Evolutionary conservation across 176 grass and related monocot species (phyloP).

Genomic region (Saccharum officinarum): DNA sequence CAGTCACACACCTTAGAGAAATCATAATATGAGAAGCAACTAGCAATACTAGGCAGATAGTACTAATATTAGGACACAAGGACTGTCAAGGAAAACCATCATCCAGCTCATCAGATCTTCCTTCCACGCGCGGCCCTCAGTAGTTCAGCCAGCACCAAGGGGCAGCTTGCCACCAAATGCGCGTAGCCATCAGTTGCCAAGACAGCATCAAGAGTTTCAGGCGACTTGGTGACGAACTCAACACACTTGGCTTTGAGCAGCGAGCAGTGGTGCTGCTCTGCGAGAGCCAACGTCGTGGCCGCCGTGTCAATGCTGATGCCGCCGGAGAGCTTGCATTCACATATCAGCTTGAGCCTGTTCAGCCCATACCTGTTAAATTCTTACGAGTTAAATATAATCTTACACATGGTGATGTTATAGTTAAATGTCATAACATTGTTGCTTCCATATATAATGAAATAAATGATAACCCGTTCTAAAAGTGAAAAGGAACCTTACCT

Average conservation of each 20-base stretch:
- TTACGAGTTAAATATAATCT: background rate
- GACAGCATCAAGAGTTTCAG: constrained; percentile 18
- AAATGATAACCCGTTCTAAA: too few relatives aligned
- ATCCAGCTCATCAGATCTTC: background rate
- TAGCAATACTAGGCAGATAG: too few relatives aligned
- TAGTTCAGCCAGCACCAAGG: background rate
- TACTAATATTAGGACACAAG: too few relatives aligned
- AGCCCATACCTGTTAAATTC: constrained; percentile 29
- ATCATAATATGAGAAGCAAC: too few relatives aligned
- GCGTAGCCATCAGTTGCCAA: background rate
- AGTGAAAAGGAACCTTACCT: background rate
- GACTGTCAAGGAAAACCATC: background rate
- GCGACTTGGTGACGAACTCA: constrained; percentile 18
- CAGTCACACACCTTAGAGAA: too few relatives aligned
- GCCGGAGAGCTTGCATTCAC: constrained; percentile 32
- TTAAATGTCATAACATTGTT: too few relatives aligned
- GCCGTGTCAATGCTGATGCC: constrained; percentile 34
- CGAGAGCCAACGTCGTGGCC: constrained; percentile 38
- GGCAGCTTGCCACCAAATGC: background rate
- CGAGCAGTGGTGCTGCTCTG: constrained; percentile 43
- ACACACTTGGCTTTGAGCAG: constrained; percentile 50
- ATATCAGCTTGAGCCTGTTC: constrained; percentile 51
- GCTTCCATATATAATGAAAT: too few relatives aligned
- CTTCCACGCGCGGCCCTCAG: background rate
- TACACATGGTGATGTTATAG: background rate